Percentiles rank a stretch among this genome's conserved stretches.
Evolutionary conservation across 108 stramenopile genomes (phyloP).

Genomic region (Schizochytrium sp.): DNA sequence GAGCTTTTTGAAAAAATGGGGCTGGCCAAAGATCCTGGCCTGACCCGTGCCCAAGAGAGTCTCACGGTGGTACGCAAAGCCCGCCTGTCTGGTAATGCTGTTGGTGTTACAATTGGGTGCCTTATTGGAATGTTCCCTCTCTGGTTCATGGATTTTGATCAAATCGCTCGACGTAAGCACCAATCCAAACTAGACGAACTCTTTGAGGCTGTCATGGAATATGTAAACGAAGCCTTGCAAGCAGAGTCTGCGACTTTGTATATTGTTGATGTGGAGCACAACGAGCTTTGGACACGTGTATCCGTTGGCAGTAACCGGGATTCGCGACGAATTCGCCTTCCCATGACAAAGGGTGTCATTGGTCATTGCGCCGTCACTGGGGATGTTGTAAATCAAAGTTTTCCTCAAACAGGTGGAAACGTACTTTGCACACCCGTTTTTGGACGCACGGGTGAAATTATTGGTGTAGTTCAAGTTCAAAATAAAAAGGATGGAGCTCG

Average conservation of each 20-base stretch:
- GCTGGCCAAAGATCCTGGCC: slow-evolving; percentile 76
- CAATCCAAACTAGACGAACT: slow-evolving; percentile 52
- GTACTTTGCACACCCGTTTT: slow-evolving; percentile 51
- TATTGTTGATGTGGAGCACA: slow-evolving; percentile 10
- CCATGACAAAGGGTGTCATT: neutral
- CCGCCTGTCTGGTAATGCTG: slow-evolving; percentile 82
- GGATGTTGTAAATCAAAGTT: neutral
- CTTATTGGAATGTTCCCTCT: slow-evolving; percentile 95
- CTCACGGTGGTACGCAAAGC: slow-evolving; percentile 80
- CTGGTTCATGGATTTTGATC: slow-evolving; percentile 85
- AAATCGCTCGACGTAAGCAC: slow-evolving; percentile 45
- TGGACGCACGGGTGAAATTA: slow-evolving; percentile 42
- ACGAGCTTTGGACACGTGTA: slow-evolving; percentile 38
- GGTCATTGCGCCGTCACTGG: slow-evolving; percentile 10
- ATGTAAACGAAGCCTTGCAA: slow-evolving; percentile 10
- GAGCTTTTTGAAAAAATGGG: slow-evolving; percentile 76
- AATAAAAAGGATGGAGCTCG: slow-evolving; percentile 25
- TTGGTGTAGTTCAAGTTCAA: slow-evolving; percentile 48
- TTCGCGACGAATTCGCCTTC: neutral
- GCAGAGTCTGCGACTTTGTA: slow-evolving; percentile 50
- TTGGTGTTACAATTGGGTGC: slow-evolving; percentile 92
- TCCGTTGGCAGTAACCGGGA: slow-evolving; percentile 19
- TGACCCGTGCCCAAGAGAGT: slow-evolving; percentile 84
- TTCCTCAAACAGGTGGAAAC: neutral
- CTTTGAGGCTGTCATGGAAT: slow-evolving; percentile 33